Base-by-base conservation (phyloP, 805 yeast genomes). In the Metschnikowia lachancei region DNA sequence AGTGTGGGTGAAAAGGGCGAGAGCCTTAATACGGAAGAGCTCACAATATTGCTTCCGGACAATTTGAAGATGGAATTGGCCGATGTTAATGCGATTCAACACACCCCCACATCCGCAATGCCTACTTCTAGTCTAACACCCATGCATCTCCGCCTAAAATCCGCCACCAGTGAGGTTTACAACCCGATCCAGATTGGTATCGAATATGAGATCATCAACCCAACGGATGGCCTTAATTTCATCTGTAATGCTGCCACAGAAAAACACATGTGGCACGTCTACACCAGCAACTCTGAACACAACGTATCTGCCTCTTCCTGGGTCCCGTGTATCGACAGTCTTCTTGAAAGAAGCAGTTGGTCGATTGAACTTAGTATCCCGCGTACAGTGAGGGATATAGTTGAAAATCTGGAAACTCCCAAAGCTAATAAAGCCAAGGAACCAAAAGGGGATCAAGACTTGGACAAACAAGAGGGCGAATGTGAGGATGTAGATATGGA, bases 291-390 rank as follows among this genome's bases (percentile, higher is more conserved):
- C 59, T 75, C 87, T 4, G 90, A 88, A 24, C 66, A 83, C 37
- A 88, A 89, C 14, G 75, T 85, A 3, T 80, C 94, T 13, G 87
- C 98, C 0, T 87, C 96, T 2, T 85, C 90, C n/a, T 94, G 99
- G 99, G 86, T 94, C 40, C 99, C 99, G 0, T 94, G 99, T 61
- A 76, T 94, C 5, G 97, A 94, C 53, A 87, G 85, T 37, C 64
- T 90, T 28, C 85, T 91, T 78, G 97, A 90, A 56, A 79, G 88
- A 51, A 85, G 87, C 36, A 85, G 97, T 0, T 94, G 98, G 98
- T 90, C 90, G 52, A 62, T 94, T 9, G 95, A 88, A 59, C 72
- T 94, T n/a, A 80, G 83, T 50, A 82, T 89, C 2, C 96, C 97
- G 0, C 78, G 87, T 56, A 83, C 92, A 0, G 74, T 91, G 1